Percentiles rank a stretch among this genome's conserved stretches.
phyloP scores from a whole-genome alignment of 164 flowering plant species.

The Tinospora cordifolia region DNA sequence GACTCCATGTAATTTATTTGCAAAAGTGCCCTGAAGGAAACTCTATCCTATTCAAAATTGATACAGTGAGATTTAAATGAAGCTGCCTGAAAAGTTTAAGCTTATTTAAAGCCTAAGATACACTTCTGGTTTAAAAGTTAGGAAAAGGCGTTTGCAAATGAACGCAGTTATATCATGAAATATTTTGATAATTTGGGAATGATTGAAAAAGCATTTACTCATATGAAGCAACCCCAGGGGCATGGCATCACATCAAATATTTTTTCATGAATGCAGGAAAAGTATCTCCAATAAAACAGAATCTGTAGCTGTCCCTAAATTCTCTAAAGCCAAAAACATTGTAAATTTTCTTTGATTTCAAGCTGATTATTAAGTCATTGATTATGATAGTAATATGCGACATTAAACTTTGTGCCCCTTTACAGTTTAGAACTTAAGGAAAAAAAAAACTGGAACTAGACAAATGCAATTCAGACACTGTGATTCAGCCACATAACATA shows the following conservation, averaged over 20 bases:
- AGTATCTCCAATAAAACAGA: no score
- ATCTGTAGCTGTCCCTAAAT: constrained; percentile 52
- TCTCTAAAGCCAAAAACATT: constrained; percentile 48
- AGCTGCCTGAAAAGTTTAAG: constrained; percentile 1
- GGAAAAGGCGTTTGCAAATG: no score
- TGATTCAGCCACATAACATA: no score
- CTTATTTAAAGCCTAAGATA: no score
- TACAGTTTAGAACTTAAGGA: neutral
- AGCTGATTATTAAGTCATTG: neutral
- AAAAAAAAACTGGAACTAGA: neutral
- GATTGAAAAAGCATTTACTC: no score
- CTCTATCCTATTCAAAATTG: constrained; percentile 72
- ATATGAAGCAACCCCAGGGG: no score
- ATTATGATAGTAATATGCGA: neutral
- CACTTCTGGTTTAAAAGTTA: no score
- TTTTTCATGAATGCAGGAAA: no score
- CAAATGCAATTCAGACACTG: neutral
- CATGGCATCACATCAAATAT: no score
- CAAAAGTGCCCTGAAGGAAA: constrained; percentile 62
- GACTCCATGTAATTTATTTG: neutral
- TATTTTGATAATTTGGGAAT: no score
- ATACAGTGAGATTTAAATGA: constrained; percentile 52
- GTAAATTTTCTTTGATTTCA: constrained; percentile 35
- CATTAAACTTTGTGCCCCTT: neutral
- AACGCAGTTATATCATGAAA: no score